phyloP scores from a whole-genome alignment of 768 basidiomycete genomes.

The Rhodotorula toruloides region DNA sequence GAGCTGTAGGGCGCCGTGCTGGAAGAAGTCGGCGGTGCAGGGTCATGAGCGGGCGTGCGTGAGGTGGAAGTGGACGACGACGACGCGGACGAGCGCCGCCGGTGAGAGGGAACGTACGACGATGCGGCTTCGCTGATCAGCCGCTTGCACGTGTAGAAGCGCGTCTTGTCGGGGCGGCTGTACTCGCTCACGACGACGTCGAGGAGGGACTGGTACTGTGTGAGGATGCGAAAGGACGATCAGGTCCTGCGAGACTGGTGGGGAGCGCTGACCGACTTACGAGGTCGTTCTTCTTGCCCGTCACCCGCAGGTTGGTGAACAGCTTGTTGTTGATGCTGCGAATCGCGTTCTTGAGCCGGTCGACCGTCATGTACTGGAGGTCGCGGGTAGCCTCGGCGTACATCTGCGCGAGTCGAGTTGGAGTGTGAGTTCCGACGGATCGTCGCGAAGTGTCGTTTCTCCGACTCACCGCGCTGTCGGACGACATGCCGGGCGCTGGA shows the following conservation, averaged over 20 bases:
- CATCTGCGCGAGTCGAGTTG: background rate
- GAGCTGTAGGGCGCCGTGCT: background rate
- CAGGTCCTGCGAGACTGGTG: too few relatives aligned
- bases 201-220: slow-evolving; percentile 9
- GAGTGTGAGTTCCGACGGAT: too few relatives aligned
- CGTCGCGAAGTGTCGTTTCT: background rate
- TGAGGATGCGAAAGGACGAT: too few relatives aligned
- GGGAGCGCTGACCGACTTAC: background rate
- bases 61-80: background rate
- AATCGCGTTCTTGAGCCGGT: slow-evolving; percentile 29
- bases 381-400: background rate
- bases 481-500: background rate
- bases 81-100: too few relatives aligned
- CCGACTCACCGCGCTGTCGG: background rate
- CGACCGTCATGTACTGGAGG: slow-evolving; percentile 23
- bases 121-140: background rate
- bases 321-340: slow-evolving; percentile 18
- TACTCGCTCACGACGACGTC: background rate
- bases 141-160: background rate
- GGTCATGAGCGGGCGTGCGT: too few relatives aligned
- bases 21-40: too few relatives aligned
- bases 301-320: background rate
- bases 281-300: slow-evolving; percentile 31
- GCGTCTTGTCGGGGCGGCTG: background rate
- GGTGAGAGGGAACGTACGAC: background rate